These are phyloP conservation scores for Lentinula lateritia DNA, from an alignment of 768 basidiomycete species.

Conservation along the genomic window DNA sequence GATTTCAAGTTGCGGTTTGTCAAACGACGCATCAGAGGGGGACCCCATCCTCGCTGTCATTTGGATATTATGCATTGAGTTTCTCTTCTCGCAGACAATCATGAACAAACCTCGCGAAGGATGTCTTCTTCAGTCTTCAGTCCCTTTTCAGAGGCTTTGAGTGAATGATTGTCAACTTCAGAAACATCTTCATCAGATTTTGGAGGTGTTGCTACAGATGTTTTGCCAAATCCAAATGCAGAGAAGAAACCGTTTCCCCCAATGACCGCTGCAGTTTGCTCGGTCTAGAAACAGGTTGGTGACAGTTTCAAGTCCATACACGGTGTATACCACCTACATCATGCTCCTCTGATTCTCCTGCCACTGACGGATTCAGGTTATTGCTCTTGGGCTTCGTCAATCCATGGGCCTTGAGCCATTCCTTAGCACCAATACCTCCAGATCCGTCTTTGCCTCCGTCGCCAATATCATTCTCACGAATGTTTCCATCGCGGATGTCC, in stretches of 20 bases:
- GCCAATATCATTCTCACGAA: not conserved
- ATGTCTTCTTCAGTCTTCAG: slow-evolving; percentile 4
- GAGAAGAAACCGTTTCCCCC: not conserved
- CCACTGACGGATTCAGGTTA: not conserved
- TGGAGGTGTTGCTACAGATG: not conserved
- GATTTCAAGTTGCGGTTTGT: not conserved
- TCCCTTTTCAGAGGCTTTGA: not conserved
- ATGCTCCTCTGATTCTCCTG: not conserved
- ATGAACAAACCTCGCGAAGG: slow-evolving; percentile 1
- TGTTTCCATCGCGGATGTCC: slow-evolving; percentile 17
- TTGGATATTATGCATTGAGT: not conserved
- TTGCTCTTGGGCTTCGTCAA: slow-evolving; percentile 1
- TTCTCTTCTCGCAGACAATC: not conserved
- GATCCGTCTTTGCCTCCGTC: not conserved
- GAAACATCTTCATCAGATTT: not conserved
- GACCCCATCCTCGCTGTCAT: slow-evolving; percentile 3
- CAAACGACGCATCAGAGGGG: slow-evolving; percentile 3
- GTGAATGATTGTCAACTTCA: not conserved
- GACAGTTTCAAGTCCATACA: not conserved
- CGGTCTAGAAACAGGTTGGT: not conserved
- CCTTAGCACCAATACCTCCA: not conserved
- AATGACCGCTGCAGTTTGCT: not conserved
- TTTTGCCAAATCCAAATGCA: not conserved
- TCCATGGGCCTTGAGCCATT: slow-evolving; percentile 4
- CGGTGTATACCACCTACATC: not conserved